These are phyloP conservation scores for Acanthamoeba sp. DNA, from an alignment of 208 protist species.

Conservation along the genomic window DNA sequence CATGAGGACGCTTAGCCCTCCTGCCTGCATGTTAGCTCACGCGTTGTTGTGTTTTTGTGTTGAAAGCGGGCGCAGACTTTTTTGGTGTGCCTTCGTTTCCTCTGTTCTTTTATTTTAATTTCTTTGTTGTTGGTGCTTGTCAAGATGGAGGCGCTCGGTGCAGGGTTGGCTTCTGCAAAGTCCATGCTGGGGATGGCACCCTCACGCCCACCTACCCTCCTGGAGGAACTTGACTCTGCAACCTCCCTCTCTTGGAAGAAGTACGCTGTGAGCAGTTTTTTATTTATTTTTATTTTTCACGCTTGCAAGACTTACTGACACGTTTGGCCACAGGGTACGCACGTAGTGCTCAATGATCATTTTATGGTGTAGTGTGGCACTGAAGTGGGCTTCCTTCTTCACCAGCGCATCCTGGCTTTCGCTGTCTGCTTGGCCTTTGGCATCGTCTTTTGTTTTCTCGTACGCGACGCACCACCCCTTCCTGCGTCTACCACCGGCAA, in stretches of 20 bases:
- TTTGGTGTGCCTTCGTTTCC: too few relatives aligned
- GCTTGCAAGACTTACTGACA: neutral
- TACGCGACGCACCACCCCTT: neutral
- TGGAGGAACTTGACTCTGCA: conserved; percentile 1
- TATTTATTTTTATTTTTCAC: neutral
- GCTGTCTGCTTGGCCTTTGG: neutral
- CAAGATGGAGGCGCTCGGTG: neutral
- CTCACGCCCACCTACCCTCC: neutral
- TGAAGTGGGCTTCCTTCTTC: neutral
- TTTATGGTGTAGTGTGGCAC: neutral
- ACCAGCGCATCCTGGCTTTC: neutral
- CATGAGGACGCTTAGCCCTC: neutral
- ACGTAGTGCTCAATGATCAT: too few relatives aligned
- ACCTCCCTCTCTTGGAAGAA: conserved; percentile 47
- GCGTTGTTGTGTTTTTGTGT: too few relatives aligned
- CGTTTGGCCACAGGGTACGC: neutral
- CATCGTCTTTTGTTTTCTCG: neutral
- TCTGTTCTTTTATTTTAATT: too few relatives aligned
- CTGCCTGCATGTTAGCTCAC: too few relatives aligned
- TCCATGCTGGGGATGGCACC: neutral
- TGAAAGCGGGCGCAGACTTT: too few relatives aligned
- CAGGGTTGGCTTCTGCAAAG: neutral
- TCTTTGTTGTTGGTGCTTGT: too few relatives aligned
- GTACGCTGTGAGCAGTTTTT: neutral
- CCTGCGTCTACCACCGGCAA: too few relatives aligned